Base-by-base conservation (phyloP, 108 stramenopile genomes). In the Fragilaria crotonensis region DNA sequence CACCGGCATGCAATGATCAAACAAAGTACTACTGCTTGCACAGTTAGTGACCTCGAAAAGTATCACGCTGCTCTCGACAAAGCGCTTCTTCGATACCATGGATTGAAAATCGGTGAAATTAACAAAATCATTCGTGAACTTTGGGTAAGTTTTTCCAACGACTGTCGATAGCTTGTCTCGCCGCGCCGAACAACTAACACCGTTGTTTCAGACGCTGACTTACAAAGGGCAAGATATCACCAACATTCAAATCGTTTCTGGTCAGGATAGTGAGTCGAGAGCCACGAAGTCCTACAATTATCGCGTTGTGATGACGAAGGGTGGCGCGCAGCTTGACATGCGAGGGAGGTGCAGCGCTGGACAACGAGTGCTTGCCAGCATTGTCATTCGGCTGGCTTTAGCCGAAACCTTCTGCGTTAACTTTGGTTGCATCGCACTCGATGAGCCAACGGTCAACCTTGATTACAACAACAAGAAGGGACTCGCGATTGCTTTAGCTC, bases 171-270 rank as follows among this genome's bases (percentile, higher is more conserved):
- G n/a, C n/a, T n/a, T n/a, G n/a, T n/a, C n/a, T n/a, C n/a, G n/a
- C n/a, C n/a, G n/a, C n/a, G n/a, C n/a, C n/a, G n/a, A n/a, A n/a
- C n/a, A n/a, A n/a, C n/a, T n/a, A n/a, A n/a, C n/a, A n/a, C n/a
- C n/a, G n/a, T n/a, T n/a, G n/a, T n/a, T n/a, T n/a, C n/a, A n/a
- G n/a, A 63, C 78, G 30, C 54, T 95, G 41, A 97, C 94, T 0
- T 99, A 99, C 91, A 91, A 89, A 60, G 99, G 99, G 4, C 81
- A 92, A 53, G 98, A 99, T 63, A 99, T 99, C 54, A 93, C 94
- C 28, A 85, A 81, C 57, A 99, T 99, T 64, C 77, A 93, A 59
- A 85, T 99, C 48, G 91, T 85, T 14, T 30, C 32, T 2, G 95
- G 91, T 2, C 85, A 90, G 54, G 95, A 95, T 29, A 69, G 65